Base-by-base conservation (phyloP, 1,284 basidiomycete species). In the Microbotryomycetes sp. region DNA sequence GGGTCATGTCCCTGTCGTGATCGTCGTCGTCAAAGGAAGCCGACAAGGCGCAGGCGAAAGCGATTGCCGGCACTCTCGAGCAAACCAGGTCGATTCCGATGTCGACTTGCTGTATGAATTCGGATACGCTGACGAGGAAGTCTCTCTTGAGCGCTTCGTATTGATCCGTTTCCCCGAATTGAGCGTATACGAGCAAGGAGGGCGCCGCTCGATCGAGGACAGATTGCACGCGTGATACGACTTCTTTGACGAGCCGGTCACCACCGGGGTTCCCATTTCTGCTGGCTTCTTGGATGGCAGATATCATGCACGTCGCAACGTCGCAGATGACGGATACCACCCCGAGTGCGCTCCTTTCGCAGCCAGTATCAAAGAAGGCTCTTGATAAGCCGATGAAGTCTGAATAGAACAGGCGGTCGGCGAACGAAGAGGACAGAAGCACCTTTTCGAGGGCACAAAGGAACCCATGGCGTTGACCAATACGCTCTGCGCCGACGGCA, bases 341-440 rank as follows among this genome's bases (percentile, higher is more conserved):
- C 35, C 18, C 35, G 18, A 41, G 11, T 11, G 18, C 9, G 9
- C 18, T 18, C 9, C 9, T 41, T 41, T 41, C 35, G 18, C 18
- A 11, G 9, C 35, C 35, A 41, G 9, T 18, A 41, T 11, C 9
- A 18, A 41, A 11, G 18, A 11, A 11, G 9, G 35, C 9, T 11
- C 18, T 9, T 11, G 18, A 41, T 41, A 41, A 41, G 18, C 18
- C 35, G 48, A 57, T 27, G 29, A 51, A 57, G 26, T 49, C 30
- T 15, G 55, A 57, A 35, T 57, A 57, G 26, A 57, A 57, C n/a
- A 57, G 35, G 0, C 55, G 55, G 5, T 35, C n/a, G 23, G 55
- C 30, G 30, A 57, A 57, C 9, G 55, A 23, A 4, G 55, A 57
- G 5, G 28, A 13, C 29, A 57, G 48, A 24, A 57, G 31, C 16